Base-by-base conservation (phyloP, 2,329 filamentous ascomycete species). In the Dactylellina sp. region DNA sequence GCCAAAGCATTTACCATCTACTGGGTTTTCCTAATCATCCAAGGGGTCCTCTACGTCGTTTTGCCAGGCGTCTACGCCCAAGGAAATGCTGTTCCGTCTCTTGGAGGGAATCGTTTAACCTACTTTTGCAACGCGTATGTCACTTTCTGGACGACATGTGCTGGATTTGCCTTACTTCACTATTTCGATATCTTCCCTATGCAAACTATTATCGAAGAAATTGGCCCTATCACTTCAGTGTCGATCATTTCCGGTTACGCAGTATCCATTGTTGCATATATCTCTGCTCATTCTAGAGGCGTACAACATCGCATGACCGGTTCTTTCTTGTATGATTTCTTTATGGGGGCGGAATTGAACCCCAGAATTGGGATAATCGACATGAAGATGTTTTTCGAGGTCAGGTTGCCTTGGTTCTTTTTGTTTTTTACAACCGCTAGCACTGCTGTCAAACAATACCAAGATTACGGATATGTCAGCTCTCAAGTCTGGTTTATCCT, bases 301-400 rank as follows among this genome's bases (percentile, higher is more conserved):
- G 89, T 89, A 55, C 86, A 95, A 80, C 93, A 98, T 82, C 91
- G 94, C 76, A 97, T 98, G 93, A 96, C 92, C 5, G 91, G 91
- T 40, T 86, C 88, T 78, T 86, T 85, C 49, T 83, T 95, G 78
- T 94, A 95, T 81, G 92, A 96, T 83, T 95, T 95, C 82, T 96
- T 95, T 84, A 93, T 95, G 88, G 92, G 92, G 61, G 90, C 91
- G 11, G 92, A 96, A 83, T 85, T 96, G 63, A 95, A 96, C 83
- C 92, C 92, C 2, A 86, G 92, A 77, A 87, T 97, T 85, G 89
- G 89, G 64, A 89, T 92, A 77, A 83, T 96, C 56, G 92, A 96
- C 82, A 92, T 95, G 84, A 96, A 96, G 84, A 95, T 96, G 92
- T 97, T 97, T 83, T 95, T 92, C 79, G 93, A 97, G 81, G 92